Conservation (phyloP, 2,329 filamentous ascomycete species). For the Fusarium sp. region DNA sequence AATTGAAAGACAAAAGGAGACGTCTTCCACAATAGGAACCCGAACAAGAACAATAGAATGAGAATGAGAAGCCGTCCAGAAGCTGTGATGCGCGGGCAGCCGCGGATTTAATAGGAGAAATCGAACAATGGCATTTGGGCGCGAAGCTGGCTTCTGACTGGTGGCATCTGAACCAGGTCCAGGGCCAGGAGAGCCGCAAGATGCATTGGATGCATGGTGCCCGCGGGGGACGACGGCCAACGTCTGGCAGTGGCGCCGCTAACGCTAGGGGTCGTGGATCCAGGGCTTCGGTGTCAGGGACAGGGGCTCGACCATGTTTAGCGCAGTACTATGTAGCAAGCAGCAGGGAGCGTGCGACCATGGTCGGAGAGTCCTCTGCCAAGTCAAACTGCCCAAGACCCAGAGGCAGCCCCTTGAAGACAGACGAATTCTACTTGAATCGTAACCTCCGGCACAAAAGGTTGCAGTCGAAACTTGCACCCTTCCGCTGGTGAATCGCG, state of each 20-base stretch:
- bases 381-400: slow-evolving; percentile 37
- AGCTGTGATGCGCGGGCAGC: slow-evolving; percentile 33
- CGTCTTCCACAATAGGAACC: slow-evolving; percentile 41
- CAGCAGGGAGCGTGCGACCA: slow-evolving; percentile 21
- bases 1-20: slow-evolving; percentile 39
- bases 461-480: slow-evolving; percentile 2
- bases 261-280: slow-evolving; percentile 31
- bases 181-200: slow-evolving; percentile 44
- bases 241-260: slow-evolving; percentile 22
- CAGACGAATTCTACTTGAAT: slow-evolving; percentile 2
- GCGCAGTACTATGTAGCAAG: slow-evolving; percentile 28
- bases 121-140: slow-evolving; percentile 32
- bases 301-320: slow-evolving; percentile 32
- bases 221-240: slow-evolving; percentile 28
- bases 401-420: slow-evolving; percentile 22
- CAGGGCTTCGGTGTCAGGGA: slow-evolving; percentile 34
- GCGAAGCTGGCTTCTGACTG: slow-evolving; percentile 26
- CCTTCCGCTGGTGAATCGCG: slow-evolving; percentile 10
- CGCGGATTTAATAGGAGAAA: slow-evolving; percentile 43
- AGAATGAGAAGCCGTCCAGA: slow-evolving; percentile 37
- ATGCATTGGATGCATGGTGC: slow-evolving; percentile 33
- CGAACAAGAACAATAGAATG: slow-evolving; percentile 39
- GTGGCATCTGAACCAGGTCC: slow-evolving; percentile 38
- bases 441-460: neutral
- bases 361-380: slow-evolving; percentile 35